Conservation (phyloP, 441 rosid genomes). For the Populus trichocarpa region DNA sequence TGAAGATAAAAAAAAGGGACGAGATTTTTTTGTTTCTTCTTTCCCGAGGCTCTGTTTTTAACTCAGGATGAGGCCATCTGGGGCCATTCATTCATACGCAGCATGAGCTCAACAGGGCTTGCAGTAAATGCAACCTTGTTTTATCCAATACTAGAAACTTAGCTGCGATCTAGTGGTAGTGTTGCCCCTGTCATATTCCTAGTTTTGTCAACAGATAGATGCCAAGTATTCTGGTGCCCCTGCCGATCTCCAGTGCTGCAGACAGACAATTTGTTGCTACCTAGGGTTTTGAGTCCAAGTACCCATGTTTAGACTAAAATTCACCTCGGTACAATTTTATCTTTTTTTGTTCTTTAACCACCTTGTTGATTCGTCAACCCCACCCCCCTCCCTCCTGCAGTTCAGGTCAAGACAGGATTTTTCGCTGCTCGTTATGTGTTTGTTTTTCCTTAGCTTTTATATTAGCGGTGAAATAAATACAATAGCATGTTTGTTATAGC, state of each 20-base stretch:
- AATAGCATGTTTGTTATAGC: no score
- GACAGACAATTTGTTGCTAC: background rate
- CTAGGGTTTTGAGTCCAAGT: no score
- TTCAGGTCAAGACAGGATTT: no score
- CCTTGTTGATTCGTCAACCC: no score
- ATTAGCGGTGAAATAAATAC: no score
- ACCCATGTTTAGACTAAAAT: no score
- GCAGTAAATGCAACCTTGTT: background rate
- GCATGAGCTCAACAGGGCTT: background rate
- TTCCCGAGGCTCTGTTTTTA: background rate
- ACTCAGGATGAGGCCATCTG: background rate
- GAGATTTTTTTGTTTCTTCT: background rate
- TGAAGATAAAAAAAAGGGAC: conserved; percentile 19
- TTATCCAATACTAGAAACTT: background rate
- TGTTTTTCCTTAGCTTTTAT: no score
- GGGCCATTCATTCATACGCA: background rate
- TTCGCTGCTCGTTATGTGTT: no score
- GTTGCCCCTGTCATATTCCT: background rate
- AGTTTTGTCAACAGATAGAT: background rate
- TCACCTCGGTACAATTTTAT: no score
- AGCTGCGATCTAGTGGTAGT: no score
- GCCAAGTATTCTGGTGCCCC: background rate
- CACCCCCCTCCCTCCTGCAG: no score
- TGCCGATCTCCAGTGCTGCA: background rate
- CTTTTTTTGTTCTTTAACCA: no score